Percentiles rank a stretch among this genome's conserved stretches.
These are phyloP conservation scores for Fusarium humuli DNA, from an alignment of 2,329 filamentous ascomycete genomes.

Conservation along the genomic window DNA sequence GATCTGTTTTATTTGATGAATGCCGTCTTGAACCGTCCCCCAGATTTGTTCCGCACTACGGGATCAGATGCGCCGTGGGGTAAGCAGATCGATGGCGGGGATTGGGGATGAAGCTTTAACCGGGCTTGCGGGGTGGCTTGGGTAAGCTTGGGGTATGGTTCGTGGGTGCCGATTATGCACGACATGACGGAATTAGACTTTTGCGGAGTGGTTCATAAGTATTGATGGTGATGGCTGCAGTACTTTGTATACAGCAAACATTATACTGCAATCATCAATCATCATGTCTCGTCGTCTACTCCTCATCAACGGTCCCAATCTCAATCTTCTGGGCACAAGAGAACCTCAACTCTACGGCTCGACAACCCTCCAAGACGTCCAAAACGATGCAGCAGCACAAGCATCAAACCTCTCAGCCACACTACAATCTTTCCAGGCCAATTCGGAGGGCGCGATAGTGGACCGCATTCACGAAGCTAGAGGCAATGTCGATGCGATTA, in stretches of 20 bases:
- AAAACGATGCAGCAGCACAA: slow-evolving; percentile 60
- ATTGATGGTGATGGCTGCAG: neutral
- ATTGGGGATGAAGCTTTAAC: slow-evolving; percentile 45
- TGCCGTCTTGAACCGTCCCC: slow-evolving; percentile 39
- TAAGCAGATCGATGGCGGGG: slow-evolving; percentile 12
- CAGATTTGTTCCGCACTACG: slow-evolving; percentile 29
- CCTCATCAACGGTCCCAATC: slow-evolving; percentile 84
- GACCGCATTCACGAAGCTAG: slow-evolving; percentile 78
- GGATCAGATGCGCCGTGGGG: slow-evolving; percentile 40
- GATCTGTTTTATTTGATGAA: slow-evolving; percentile 24
- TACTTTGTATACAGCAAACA: neutral
- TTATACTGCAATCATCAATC: neutral
- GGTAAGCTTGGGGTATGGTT: neutral
- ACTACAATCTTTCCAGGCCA: slow-evolving; percentile 76
- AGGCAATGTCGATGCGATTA: slow-evolving; percentile 68
- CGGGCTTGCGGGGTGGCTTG: slow-evolving; percentile 25
- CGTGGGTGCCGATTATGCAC: slow-evolving; percentile 15
- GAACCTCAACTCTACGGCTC: slow-evolving; percentile 80
- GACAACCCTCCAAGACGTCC: slow-evolving; percentile 74
- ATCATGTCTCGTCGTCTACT: slow-evolving; percentile 65
- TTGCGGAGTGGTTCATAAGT: slow-evolving; percentile 27
- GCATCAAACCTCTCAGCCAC: slow-evolving; percentile 59
- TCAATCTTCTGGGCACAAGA: slow-evolving; percentile 81
- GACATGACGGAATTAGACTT: slow-evolving; percentile 24
- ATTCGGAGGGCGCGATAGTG: slow-evolving; percentile 80